Percentiles rank a stretch among this genome's conserved stretches.
Evolutionary conservation across 1,139 yeast genomes (phyloP).

Genomic region (Magnusiomyces paraingens): DNA sequence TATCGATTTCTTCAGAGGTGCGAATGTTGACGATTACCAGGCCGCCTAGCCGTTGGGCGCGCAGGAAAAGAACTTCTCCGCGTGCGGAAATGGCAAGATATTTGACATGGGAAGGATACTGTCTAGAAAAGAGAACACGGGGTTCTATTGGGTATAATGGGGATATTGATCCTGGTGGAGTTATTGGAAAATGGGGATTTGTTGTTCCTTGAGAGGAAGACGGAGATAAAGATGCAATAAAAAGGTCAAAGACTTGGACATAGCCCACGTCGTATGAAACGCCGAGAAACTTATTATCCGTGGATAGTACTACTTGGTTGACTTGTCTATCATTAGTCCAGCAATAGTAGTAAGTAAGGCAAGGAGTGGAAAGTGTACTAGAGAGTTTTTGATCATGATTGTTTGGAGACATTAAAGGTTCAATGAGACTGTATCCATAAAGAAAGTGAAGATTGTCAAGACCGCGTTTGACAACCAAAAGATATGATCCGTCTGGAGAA

Average conservation of each 20-base stretch:
- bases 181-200: background rate
- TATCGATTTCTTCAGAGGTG: slow-evolving; percentile 27
- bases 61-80: slow-evolving; percentile 27
- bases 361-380: slow-evolving; percentile 4
- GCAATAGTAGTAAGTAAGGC: slow-evolving; percentile 8
- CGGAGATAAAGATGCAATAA: background rate
- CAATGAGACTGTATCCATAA: slow-evolving; percentile 7
- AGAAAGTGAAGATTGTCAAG: slow-evolving; percentile 11
- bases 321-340: slow-evolving; percentile 14
- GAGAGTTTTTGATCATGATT: background rate
- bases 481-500: slow-evolving; percentile 14
- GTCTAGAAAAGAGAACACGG: slow-evolving; percentile 20
- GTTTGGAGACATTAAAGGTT: background rate
- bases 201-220: background rate
- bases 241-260: slow-evolving; percentile 15
- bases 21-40: slow-evolving; percentile 25
- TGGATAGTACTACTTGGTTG: slow-evolving; percentile 11
- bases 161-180: background rate
- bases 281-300: slow-evolving; percentile 12
- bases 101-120: slow-evolving; percentile 29
- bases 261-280: slow-evolving; percentile 16
- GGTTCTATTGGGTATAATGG: slow-evolving; percentile 3
- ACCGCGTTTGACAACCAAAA: slow-evolving; percentile 11
- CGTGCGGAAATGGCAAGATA: slow-evolving; percentile 26
- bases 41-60: slow-evolving; percentile 30